Conservation (phyloP, 495 filamentous ascomycete genomes). For the Aspergillus taichungensis region DNA sequence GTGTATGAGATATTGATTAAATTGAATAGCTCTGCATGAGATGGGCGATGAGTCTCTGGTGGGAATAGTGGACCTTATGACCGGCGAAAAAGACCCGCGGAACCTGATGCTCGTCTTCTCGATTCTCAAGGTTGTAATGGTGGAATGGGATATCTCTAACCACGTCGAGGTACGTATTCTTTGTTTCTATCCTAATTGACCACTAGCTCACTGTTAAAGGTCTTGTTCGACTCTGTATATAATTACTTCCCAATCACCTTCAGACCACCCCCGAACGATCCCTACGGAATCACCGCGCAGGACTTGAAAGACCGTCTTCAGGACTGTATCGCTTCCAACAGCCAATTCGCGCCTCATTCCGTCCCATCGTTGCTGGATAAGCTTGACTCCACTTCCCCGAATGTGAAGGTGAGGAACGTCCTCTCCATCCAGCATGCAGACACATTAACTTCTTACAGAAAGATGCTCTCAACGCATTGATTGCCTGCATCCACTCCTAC, state of each 20-base stretch:
- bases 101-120: slow-evolving; percentile 76
- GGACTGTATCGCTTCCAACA: slow-evolving; percentile 60
- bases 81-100: slow-evolving; percentile 67
- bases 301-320: slow-evolving; percentile 62
- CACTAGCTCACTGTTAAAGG: slow-evolving; percentile 31
- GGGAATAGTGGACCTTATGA: slow-evolving; percentile 58
- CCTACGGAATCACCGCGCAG: slow-evolving; percentile 66
- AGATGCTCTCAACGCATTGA: slow-evolving; percentile 61
- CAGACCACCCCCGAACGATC: slow-evolving; percentile 64
- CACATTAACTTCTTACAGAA: slow-evolving; percentile 40
- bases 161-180: slow-evolving; percentile 48
- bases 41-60: slow-evolving; percentile 53
- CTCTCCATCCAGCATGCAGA: background rate
- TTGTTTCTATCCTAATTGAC: background rate
- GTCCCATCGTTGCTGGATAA: slow-evolving; percentile 67
- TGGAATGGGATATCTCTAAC: slow-evolving; percentile 60
- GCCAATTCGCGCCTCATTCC: slow-evolving; percentile 58
- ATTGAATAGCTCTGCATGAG: slow-evolving; percentile 36
- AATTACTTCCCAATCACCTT: slow-evolving; percentile 78
- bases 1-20: slow-evolving; percentile 7
- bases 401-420: slow-evolving; percentile 50
- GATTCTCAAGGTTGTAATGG: slow-evolving; percentile 59
- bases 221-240: slow-evolving; percentile 64
- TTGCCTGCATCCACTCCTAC: slow-evolving; percentile 53
- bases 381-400: slow-evolving; percentile 64